phyloP scores from a whole-genome alignment of 2,329 filamentous ascomycete genomes.

The Chaetomiaceae sp. region DNA sequence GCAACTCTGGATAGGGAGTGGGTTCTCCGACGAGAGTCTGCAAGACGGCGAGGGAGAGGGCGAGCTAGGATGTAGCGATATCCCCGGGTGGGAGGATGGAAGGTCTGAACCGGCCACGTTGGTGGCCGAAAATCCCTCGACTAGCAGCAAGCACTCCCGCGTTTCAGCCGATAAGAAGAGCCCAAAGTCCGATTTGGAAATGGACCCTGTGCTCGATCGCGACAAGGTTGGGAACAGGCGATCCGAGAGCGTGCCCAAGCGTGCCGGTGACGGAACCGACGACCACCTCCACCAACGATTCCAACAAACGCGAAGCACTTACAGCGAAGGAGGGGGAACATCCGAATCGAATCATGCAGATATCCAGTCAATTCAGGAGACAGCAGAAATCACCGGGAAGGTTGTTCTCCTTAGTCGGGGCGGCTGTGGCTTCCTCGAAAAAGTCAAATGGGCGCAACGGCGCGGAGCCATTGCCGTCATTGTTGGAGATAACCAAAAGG shows the following conservation, averaged over 20 bases:
- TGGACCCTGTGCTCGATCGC: slow-evolving; percentile 28
- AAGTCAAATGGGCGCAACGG: slow-evolving; percentile 93
- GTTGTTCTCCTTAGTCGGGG: slow-evolving; percentile 86
- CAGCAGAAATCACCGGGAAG: slow-evolving; percentile 87
- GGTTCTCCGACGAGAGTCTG: slow-evolving; percentile 75
- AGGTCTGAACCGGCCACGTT: slow-evolving; percentile 35
- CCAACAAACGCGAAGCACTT: slow-evolving; percentile 27
- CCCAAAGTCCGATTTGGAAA: slow-evolving; percentile 31
- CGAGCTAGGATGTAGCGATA: slow-evolving; percentile 91
- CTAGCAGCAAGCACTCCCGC: slow-evolving; percentile 30
- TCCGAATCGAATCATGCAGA: slow-evolving; percentile 62
- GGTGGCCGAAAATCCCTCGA: slow-evolving; percentile 36
- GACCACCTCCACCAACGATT: slow-evolving; percentile 65
- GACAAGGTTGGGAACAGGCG: slow-evolving; percentile 22
- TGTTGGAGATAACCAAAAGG: slow-evolving; percentile 86
- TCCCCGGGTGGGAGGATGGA: slow-evolving; percentile 75
- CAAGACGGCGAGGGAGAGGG: slow-evolving; percentile 62
- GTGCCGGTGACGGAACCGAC: slow-evolving; percentile 70
- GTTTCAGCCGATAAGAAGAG: slow-evolving; percentile 29
- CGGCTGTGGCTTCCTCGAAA: slow-evolving; percentile 93
- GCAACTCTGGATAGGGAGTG: slow-evolving; percentile 87
- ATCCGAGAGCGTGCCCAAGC: slow-evolving; percentile 25
- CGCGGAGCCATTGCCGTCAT: slow-evolving; percentile 85
- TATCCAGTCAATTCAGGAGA: slow-evolving; percentile 86
- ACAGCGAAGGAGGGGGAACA: slow-evolving; percentile 30